Conservation (phyloP, 73 alveolate genomes). For the Paramecium pentaurelia region DNA sequence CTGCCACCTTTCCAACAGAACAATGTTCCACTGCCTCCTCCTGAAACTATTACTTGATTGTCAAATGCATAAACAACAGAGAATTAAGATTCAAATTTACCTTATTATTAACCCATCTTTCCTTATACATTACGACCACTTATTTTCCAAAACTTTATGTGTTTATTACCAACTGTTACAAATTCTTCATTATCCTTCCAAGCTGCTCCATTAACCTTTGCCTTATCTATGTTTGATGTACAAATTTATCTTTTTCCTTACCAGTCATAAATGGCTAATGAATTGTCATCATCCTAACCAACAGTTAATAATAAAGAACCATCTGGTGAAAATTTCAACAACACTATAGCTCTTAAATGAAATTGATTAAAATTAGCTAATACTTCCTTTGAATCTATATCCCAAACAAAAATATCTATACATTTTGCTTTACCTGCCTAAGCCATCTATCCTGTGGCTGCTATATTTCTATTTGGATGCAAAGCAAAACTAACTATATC, state of each 20-base stretch:
- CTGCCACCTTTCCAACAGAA: slow-evolving; percentile 74
- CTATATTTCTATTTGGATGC: slow-evolving; percentile 90
- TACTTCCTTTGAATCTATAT: slow-evolving; percentile 71
- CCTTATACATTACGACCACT: slow-evolving; percentile 86
- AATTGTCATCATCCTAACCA: slow-evolving; percentile 97
- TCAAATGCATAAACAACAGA: slow-evolving; percentile 68
- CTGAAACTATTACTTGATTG: slow-evolving; percentile 68
- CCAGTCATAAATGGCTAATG: slow-evolving; percentile 96
- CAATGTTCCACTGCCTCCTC: slow-evolving; percentile 75
- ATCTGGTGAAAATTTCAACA: slow-evolving; percentile 90
- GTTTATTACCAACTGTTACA: slow-evolving; percentile 91
- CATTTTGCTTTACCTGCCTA: slow-evolving; percentile 86
- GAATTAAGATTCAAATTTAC: slow-evolving; percentile 67
- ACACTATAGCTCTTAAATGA: slow-evolving; percentile 91
- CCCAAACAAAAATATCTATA: slow-evolving; percentile 95
- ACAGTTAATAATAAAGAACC: slow-evolving; percentile 86
- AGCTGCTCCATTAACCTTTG: slow-evolving; percentile 83
- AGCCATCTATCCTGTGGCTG: slow-evolving; percentile 98
- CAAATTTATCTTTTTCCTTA: slow-evolving; percentile 77
- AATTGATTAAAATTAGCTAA: slow-evolving; percentile 72
- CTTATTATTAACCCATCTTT: slow-evolving; percentile 86
- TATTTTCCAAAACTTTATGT: slow-evolving; percentile 90
- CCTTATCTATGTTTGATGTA: slow-evolving; percentile 90
- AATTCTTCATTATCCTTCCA: slow-evolving; percentile 92
- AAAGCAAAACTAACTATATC: slow-evolving; percentile 94